Conservation (phyloP, 2,329 filamentous ascomycete genomes). For the Xylaria polymorpha region DNA sequence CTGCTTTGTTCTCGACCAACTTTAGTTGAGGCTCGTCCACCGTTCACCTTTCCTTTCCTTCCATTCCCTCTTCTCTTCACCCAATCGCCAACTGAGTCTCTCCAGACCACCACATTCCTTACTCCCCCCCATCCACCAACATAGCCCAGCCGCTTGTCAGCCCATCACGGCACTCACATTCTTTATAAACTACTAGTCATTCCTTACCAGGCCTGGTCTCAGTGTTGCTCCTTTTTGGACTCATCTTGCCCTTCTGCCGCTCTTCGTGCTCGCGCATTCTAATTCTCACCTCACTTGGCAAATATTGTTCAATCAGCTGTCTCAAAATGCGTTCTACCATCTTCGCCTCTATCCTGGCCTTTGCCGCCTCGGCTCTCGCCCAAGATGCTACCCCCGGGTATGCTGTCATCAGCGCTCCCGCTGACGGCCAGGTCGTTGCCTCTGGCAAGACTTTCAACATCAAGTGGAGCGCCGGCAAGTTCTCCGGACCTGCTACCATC, state of each 20-base stretch:
- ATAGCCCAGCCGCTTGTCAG: constrained; percentile 24
- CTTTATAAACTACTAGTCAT: constrained; percentile 33
- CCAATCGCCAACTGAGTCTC: constrained; percentile 33
- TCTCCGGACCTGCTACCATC: constrained; percentile 62
- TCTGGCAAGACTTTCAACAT: constrained; percentile 64
- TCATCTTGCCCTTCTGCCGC: constrained; percentile 15
- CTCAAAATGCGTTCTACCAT: constrained; percentile 67
- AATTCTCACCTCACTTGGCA: constrained; percentile 8
- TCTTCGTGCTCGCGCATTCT: constrained; percentile 2
- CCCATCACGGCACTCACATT: constrained; percentile 36
- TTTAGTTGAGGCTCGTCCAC: constrained; percentile 28
- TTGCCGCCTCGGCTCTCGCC: constrained; percentile 62
- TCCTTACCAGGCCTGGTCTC: constrained; percentile 32
- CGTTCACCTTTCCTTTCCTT: constrained; percentile 6
- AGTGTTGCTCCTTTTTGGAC: constrained; percentile 15
- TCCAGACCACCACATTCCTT: constrained; percentile 37
- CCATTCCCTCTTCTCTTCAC: constrained; percentile 19
- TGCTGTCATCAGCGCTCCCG: constrained; percentile 64
- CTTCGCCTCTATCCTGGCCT: constrained; percentile 62
- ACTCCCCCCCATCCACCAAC: too few relatives aligned
- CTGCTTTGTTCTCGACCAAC: constrained; percentile 20
- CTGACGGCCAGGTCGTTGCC: constrained; percentile 55
- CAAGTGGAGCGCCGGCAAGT: constrained; percentile 60
- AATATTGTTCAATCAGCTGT: not conserved
- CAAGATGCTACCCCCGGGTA: constrained; percentile 63